These are phyloP conservation scores for Nannochloris sp. DNA, from an alignment of 139 green algal species.

Conservation along the genomic window DNA sequence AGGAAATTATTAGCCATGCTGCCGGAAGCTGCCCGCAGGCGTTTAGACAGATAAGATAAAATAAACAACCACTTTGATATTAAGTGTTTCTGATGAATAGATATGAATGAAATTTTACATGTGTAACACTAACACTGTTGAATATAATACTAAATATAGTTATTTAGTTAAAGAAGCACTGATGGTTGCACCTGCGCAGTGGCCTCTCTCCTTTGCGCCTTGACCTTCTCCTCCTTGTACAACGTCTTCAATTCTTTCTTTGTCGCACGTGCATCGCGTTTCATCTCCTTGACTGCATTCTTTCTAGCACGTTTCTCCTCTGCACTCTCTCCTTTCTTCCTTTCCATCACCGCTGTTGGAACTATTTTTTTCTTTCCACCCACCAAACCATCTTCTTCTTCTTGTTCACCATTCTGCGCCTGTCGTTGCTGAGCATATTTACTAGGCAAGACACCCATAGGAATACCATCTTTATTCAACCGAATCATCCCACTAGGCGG, in stretches of 20 bases:
- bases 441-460: constrained; percentile 3
- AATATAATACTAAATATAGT: not conserved
- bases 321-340: constrained; percentile 63
- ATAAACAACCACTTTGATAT: too few species aligned
- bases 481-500: constrained; percentile 14
- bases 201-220: constrained; percentile 10
- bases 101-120: not conserved
- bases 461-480: constrained; percentile 13
- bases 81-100: not conserved
- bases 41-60: too few species aligned
- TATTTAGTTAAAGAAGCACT: constrained; percentile 10
- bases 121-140: not conserved
- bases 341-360: not conserved
- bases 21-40: not conserved
- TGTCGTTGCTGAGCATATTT: not conserved
- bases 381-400: not conserved
- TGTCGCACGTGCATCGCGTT: constrained; percentile 33
- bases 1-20: not conserved
- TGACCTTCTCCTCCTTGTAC: constrained; percentile 58
- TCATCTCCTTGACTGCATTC: constrained; percentile 67
- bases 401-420: not conserved
- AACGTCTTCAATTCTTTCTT: constrained; percentile 81
- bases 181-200: constrained; percentile 20
- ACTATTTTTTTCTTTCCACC: not conserved
- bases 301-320: constrained; percentile 79